Evolutionary conservation across 2,329 filamentous ascomycete genomes (phyloP).

Genomic region (Xylariaceae sp.): DNA sequence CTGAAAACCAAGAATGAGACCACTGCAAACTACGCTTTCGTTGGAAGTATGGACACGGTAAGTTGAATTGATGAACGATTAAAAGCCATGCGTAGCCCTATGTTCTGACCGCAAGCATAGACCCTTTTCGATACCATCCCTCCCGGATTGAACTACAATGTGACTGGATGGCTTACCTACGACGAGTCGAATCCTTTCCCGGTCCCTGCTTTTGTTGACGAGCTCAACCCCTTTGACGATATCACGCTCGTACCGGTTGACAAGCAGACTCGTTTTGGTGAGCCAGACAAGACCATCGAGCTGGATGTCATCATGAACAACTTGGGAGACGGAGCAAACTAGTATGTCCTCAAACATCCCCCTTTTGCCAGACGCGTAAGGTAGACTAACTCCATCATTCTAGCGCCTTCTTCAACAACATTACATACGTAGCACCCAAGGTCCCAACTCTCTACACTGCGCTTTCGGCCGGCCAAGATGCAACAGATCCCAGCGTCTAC

Average conservation of each 20-base stretch:
- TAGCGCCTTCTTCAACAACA: constrained; percentile 65
- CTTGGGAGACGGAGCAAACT: constrained; percentile 61
- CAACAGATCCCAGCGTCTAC: constrained; percentile 57
- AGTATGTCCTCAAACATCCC: constrained; percentile 39
- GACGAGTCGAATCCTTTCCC: constrained; percentile 43
- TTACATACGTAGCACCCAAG: constrained; percentile 68
- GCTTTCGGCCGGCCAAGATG: constrained; percentile 56
- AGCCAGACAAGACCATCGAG: constrained; percentile 58
- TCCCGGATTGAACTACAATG: constrained; percentile 60
- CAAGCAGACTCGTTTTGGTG: constrained; percentile 51
- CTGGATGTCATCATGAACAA: constrained; percentile 63
- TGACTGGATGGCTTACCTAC: constrained; percentile 61
- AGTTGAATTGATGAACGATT: constrained; percentile 21
- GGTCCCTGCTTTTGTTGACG: constrained; percentile 50
- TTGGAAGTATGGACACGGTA: constrained; percentile 64
- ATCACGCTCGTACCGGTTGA: constrained; percentile 65
- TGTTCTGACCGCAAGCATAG: constrained; percentile 34
- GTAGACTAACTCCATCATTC: background rate
- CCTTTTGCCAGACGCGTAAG: background rate
- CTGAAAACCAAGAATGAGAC: constrained; percentile 60
- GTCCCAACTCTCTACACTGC: constrained; percentile 77
- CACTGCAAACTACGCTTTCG: constrained; percentile 59
- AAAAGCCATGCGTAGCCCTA: background rate
- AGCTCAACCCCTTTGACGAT: constrained; percentile 68
- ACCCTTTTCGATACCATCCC: constrained; percentile 66